A percentile compares a stretch with the other conserved stretches of the same genome.
Evolutionary conservation across 257 asterid genomes (phyloP).

Genomic region (Petunia secreta): DNA sequence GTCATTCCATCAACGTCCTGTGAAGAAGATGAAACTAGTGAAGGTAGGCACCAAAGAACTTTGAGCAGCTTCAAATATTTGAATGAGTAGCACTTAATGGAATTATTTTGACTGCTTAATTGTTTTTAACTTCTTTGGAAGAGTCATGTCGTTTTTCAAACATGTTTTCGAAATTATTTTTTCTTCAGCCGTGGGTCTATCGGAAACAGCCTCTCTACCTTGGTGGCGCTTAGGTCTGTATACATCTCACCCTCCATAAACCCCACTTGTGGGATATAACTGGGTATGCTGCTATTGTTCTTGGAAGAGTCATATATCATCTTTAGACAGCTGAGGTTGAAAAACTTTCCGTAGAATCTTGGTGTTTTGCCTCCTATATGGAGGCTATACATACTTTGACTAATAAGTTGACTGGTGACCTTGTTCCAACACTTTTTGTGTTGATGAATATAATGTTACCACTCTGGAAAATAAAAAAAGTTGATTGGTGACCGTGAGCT

Average conservation of each 20-base stretch:
- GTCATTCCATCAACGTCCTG: slow-evolving; percentile 88
- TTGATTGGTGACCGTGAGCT: slow-evolving; percentile 18
- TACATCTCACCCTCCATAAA: too few relatives aligned
- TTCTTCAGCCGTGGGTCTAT: too few relatives aligned
- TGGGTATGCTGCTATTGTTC: too few relatives aligned
- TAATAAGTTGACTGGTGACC: slow-evolving; percentile 8
- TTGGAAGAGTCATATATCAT: not conserved
- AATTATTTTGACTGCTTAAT: not conserved
- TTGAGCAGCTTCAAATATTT: slow-evolving; percentile 18
- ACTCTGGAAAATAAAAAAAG: not conserved
- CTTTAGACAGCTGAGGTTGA: not conserved
- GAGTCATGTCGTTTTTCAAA: not conserved
- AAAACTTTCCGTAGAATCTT: not conserved
- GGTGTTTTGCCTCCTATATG: not conserved
- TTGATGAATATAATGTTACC: too few relatives aligned
- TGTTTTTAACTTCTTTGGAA: slow-evolving; percentile 11
- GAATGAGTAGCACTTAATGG: not conserved
- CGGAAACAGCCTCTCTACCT: too few relatives aligned
- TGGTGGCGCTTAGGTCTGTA: too few relatives aligned
- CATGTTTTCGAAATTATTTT: too few relatives aligned
- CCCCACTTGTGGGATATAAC: too few relatives aligned
- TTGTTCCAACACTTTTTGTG: not conserved
- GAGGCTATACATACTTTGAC: too few relatives aligned
- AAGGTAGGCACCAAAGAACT: slow-evolving; percentile 52
- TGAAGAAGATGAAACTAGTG: slow-evolving; percentile 86